Evolutionary conservation across 2,329 filamentous ascomycete genomes (phyloP).

Genomic region (Ceratocystis albifundus): DNA sequence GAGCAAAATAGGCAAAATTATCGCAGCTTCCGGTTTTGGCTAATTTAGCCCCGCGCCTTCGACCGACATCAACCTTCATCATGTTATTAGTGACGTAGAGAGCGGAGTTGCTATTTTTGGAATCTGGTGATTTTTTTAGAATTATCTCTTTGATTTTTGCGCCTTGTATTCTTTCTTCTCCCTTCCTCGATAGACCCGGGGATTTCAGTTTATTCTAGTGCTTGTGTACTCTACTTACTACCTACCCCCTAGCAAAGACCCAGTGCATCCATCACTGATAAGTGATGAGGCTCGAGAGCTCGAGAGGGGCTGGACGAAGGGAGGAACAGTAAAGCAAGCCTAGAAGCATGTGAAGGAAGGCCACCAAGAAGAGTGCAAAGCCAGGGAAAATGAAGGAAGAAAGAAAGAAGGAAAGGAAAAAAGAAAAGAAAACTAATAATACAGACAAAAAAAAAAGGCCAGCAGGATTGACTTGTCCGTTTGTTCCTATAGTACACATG

Average conservation of each 20-base stretch:
- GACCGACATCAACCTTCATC: no score
- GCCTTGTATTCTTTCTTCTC: neutral
- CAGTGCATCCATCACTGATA: neutral
- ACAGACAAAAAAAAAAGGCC: neutral
- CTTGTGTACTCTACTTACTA: neutral
- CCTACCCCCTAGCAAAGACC: no score
- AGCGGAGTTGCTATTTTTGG: no score
- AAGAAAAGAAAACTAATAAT: conserved; percentile 14
- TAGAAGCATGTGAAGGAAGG: no score
- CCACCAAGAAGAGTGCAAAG: neutral
- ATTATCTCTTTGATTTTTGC: neutral
- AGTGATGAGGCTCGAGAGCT: neutral
- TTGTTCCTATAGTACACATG: conserved; percentile 18
- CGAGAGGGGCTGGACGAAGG: no score
- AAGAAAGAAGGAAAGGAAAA: neutral
- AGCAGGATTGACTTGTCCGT: conserved; percentile 16
- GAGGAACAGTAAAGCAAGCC: no score
- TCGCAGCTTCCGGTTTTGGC: no score
- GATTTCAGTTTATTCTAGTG: no score
- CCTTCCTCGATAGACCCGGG: neutral
- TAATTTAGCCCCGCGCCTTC: no score
- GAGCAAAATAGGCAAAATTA: no score
- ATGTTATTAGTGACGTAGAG: no score
- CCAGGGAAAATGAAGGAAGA: neutral
- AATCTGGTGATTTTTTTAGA: neutral